Evolutionary conservation across 169 alveolate species (phyloP).

Genomic region (Cryptosporidium sp.): DNA sequence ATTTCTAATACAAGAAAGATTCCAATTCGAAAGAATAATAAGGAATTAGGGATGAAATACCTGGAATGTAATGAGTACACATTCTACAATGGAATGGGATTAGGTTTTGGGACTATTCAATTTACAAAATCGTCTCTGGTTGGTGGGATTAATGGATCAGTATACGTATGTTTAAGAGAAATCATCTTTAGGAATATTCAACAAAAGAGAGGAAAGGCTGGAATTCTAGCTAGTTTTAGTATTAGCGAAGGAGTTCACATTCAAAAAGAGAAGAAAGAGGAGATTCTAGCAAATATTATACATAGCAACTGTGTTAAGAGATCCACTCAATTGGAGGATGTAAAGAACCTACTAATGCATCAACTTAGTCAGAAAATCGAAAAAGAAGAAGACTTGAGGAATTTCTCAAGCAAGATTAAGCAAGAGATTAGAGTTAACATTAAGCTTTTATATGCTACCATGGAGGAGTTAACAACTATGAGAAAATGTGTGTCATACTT

Average conservation of each 20-base stretch:
- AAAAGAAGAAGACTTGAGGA: not conserved
- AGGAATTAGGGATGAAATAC: not conserved
- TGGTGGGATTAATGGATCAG: slow-evolving; percentile 24
- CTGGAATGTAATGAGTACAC: slow-evolving; percentile 10
- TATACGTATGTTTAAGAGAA: slow-evolving; percentile 46
- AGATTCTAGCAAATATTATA: slow-evolving; percentile 1
- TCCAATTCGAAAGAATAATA: not conserved
- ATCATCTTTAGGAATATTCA: not conserved
- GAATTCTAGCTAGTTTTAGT: too few species aligned
- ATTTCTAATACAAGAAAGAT: slow-evolving; percentile 2
- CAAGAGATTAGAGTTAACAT: slow-evolving; percentile 42
- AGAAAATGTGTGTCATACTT: slow-evolving; percentile 31
- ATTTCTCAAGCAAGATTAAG: not conserved
- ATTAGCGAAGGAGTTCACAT: not conserved
- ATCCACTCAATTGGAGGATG: not conserved
- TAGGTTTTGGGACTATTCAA: slow-evolving; percentile 57
- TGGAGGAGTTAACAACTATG: slow-evolving; percentile 45
- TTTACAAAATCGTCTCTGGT: not conserved
- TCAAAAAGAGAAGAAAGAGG: slow-evolving; percentile 5
- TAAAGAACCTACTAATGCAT: not conserved
- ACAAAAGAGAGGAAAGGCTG: too few species aligned
- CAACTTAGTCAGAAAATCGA: not conserved
- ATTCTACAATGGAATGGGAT: slow-evolving; percentile 46
- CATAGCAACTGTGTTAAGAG: slow-evolving; percentile 6
- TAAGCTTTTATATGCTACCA: slow-evolving; percentile 7